A percentile compares a stretch with the other conserved stretches of the same genome.
These are phyloP conservation scores for Nicotiana otophora DNA, from an alignment of 257 asterid genomes.

Conservation along the genomic window DNA sequence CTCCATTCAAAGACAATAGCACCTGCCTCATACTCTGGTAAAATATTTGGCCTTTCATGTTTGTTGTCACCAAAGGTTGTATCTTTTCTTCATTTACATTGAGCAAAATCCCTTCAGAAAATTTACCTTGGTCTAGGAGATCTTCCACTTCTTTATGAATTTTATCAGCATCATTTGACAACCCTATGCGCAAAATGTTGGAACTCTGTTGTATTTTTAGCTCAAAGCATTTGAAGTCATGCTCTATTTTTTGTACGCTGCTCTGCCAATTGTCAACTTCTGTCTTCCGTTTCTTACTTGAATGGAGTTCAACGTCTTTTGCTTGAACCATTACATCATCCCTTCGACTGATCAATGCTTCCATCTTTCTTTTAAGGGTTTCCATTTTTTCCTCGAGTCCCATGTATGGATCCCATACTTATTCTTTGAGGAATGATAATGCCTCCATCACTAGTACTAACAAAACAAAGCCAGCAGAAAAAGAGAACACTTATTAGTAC, in stretches of 20 bases:
- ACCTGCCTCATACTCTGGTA: not conserved
- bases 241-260: not conserved
- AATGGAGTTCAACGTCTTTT: not conserved
- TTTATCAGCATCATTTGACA: not conserved
- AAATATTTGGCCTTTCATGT: not conserved
- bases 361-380: not conserved
- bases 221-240: not conserved
- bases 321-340: not conserved
- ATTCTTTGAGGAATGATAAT: not conserved
- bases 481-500: not conserved
- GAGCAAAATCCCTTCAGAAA: not conserved
- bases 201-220: not conserved
- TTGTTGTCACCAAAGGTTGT: not conserved
- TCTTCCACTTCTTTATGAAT: not conserved
- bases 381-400: not conserved
- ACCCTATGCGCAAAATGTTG: not conserved
- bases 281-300: not conserved
- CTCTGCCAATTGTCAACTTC: not conserved
- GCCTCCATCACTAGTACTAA: not conserved
- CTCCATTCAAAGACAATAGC: not conserved
- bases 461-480: not conserved
- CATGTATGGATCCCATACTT: not conserved
- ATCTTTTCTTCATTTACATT: not conserved
- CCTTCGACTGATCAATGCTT: not conserved
- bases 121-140: slow-evolving; percentile 5